Evolutionary conservation across 2,329 filamentous ascomycete species (phyloP).

Genomic region (Pseudopyricularia cyperi): DNA sequence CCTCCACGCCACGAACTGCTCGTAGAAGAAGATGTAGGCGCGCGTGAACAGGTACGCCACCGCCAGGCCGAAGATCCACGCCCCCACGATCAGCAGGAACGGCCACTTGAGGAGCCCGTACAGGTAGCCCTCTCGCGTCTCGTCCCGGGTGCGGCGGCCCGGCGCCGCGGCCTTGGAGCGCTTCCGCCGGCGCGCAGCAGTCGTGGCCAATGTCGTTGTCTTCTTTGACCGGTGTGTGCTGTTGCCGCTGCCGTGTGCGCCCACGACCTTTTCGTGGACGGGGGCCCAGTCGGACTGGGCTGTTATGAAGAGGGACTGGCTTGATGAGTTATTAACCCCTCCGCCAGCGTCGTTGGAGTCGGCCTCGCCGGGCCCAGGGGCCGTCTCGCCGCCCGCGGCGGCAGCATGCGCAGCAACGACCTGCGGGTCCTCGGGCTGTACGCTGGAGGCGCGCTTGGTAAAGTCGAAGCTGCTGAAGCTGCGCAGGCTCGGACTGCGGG

Average conservation of each 20-base stretch:
- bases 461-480: slow-evolving; percentile 25
- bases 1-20: slow-evolving; percentile 82
- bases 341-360: slow-evolving; percentile 5
- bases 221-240: background rate
- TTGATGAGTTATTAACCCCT: slow-evolving; percentile 4
- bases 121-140: slow-evolving; percentile 86
- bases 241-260: slow-evolving; percentile 4
- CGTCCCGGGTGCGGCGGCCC: slow-evolving; percentile 60
- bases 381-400: slow-evolving; percentile 21
- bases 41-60: slow-evolving; percentile 68
- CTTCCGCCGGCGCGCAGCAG: slow-evolving; percentile 18
- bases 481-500: slow-evolving; percentile 21
- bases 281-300: slow-evolving; percentile 95
- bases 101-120: slow-evolving; percentile 90
- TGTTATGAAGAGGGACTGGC: slow-evolving; percentile 51
- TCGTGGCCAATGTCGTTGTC: too few relatives aligned
- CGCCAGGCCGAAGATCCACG: slow-evolving; percentile 67
- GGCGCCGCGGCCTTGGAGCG: slow-evolving; percentile 22
- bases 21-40: slow-evolving; percentile 84
- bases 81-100: slow-evolving; percentile 63
- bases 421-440: slow-evolving; percentile 18
- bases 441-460: slow-evolving; percentile 26
- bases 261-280: slow-evolving; percentile 54
- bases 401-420: slow-evolving; percentile 24
- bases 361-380: slow-evolving; percentile 1